Base-by-base conservation (phyloP, 768 basidiomycete species). In the Kockovaella imperatae region DNA sequence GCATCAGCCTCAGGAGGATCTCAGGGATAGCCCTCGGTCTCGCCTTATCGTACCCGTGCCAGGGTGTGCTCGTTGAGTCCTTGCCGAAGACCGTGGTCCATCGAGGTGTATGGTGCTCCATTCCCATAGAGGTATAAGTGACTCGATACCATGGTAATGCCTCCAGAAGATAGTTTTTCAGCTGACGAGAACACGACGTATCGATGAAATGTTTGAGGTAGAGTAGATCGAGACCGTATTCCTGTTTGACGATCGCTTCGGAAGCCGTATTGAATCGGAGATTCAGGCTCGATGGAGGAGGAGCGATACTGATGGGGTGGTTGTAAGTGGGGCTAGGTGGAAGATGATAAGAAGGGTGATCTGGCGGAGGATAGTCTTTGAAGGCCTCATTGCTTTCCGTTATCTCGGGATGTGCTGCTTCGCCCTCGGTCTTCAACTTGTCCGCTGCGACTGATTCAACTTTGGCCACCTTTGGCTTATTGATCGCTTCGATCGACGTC, bases 11-110 rank as follows among this genome's bases (percentile, higher is more conserved):
- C 5, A 59, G 46, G 20, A 72, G 55, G 13, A 67, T 56, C 23
- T 56, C 52, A 1, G 70, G 70, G 15, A 72, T 67, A 17, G 63
- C 63, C 5, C 70, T 46, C 1, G 70, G 70, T 26, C 42, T 53
- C 18, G 49, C 53, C 25, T 60, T 68, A 35, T 55, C 52, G 47
- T 72, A 72, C 15, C 53, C 57, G 25, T 49, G 52, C 59, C 58
- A 60, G 3, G 53, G 50, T 7, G 45, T 49, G 3, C 50, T 41
- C 5, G 62, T 67, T 18, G 47, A 31, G 46, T 69, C 68, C 29
- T 67, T 67, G n/a, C 68, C 68, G 54, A 65, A 69, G 3, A 69
- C 68, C 1, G 68, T 67, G 6, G 68, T 69, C 31, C 54, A 69
- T 36, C 68, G 54, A 8, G 68, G 68, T 4, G 68, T 69, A 38